A percentile compares a stretch with the other conserved stretches of the same genome.
Evolutionary conservation across 2,329 filamentous ascomycete species (phyloP).

Genomic region (Colletotrichum spaethianum): DNA sequence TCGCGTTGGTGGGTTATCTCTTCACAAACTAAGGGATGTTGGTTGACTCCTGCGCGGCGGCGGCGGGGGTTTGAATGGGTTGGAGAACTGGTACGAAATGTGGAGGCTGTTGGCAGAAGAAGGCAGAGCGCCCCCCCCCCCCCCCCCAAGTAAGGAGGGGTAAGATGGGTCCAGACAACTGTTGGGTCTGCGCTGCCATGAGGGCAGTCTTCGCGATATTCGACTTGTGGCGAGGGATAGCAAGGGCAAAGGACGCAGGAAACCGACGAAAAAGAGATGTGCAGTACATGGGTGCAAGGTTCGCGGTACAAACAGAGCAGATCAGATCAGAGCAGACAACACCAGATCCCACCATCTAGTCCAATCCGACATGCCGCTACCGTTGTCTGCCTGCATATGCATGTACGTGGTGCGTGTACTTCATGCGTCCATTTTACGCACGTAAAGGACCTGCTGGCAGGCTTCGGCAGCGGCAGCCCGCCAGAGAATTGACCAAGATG

Average conservation of each 20-base stretch:
- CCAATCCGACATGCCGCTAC: slow-evolving; percentile 6
- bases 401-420: slow-evolving; percentile 16
- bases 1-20: neutral
- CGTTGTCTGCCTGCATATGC: slow-evolving; percentile 8
- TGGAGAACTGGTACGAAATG: slow-evolving; percentile 9
- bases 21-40: slow-evolving; percentile 14
- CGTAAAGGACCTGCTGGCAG: slow-evolving; percentile 20
- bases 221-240: slow-evolving; percentile 3
- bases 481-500: slow-evolving; percentile 17
- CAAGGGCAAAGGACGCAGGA: slow-evolving; percentile 20
- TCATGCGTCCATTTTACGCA: slow-evolving; percentile 16
- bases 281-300: neutral
- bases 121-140: neutral
- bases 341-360: neutral
- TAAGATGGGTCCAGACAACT: slow-evolving; percentile 3
- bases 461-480: slow-evolving; percentile 12
- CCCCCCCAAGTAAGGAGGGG: neutral
- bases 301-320: neutral
- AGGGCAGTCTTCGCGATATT: neutral
- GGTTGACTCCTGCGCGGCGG: slow-evolving; percentile 32
- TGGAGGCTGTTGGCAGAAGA: slow-evolving; percentile 1
- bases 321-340: neutral
- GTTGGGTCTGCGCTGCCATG: neutral
- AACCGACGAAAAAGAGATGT: slow-evolving; percentile 11
- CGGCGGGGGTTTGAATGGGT: slow-evolving; percentile 10